Percentiles rank a stretch among this genome's conserved stretches.
phyloP scores from a whole-genome alignment of 768 basidiomycete genomes.

The Tylopilus subfusipes region DNA sequence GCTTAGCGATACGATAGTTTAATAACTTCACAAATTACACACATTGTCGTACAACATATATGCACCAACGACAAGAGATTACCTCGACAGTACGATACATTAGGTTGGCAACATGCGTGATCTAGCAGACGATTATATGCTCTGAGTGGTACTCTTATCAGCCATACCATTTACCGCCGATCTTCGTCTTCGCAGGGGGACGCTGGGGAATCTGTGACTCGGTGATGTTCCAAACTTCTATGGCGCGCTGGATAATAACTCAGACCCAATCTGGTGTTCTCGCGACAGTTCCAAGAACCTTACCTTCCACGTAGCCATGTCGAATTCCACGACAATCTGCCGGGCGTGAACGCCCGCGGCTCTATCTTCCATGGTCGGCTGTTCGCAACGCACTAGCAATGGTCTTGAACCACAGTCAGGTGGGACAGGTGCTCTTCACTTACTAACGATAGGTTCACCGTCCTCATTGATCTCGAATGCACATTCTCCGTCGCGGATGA shows the following conservation, averaged over 20 bases:
- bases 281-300: constrained; percentile 14
- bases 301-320: constrained; percentile 87
- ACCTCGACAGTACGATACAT: constrained; percentile 18
- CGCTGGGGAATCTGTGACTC: constrained; percentile 75
- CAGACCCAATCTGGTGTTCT: background rate
- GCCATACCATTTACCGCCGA: constrained; percentile 74
- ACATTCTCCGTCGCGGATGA: constrained; percentile 81
- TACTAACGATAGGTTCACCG: constrained; percentile 76
- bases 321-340: constrained; percentile 90
- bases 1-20: background rate
- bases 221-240: constrained; percentile 78
- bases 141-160: constrained; percentile 33
- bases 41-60: background rate
- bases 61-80: constrained; percentile 4
- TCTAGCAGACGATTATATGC: constrained; percentile 3
- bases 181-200: constrained; percentile 49
- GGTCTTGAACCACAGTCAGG: background rate
- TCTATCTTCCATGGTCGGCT: constrained; percentile 63
- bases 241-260: constrained; percentile 61
- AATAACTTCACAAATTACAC: background rate
- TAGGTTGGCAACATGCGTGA: background rate
- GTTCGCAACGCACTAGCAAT: constrained; percentile 55
- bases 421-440: constrained; percentile 23
- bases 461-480: constrained; percentile 65
- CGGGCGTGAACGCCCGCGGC: constrained; percentile 61